Conservation (phyloP, 768 basidiomycete species). For the Podaxis pistillaris region DNA sequence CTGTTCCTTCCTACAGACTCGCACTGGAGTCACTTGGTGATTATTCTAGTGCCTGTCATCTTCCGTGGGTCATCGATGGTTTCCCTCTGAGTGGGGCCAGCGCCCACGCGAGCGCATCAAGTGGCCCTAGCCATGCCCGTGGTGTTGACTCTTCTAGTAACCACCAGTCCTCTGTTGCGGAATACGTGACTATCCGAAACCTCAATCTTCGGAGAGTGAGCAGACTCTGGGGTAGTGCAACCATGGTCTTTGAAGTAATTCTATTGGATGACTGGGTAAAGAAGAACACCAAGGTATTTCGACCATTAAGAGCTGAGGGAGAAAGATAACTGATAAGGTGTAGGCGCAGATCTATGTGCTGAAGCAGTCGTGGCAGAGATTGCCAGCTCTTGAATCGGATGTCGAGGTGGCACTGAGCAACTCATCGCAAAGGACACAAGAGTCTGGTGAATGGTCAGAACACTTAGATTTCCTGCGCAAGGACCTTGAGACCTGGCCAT, state of each 20-base stretch:
- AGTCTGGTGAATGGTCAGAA: neutral
- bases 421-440: neutral
- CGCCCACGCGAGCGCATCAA: neutral
- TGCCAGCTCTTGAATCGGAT: neutral
- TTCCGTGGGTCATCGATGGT: conserved; percentile 1
- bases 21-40: neutral
- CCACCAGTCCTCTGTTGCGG: neutral
- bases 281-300: neutral
- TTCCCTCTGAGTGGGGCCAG: neutral
- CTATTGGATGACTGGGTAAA: neutral
- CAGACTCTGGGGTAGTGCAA: neutral
- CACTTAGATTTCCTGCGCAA: neutral
- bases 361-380: conserved; percentile 3
- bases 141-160: no score
- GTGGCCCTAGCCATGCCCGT: no score
- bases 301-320: neutral
- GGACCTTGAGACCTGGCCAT: neutral
- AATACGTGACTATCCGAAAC: neutral
- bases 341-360: neutral
- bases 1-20: neutral
- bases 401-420: neutral
- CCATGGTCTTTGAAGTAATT: neutral
- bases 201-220: neutral
- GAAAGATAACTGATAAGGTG: neutral
- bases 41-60: neutral